phyloP scores from a whole-genome alignment of 1,284 basidiomycete genomes.

The Microbotryomycetes sp. region DNA sequence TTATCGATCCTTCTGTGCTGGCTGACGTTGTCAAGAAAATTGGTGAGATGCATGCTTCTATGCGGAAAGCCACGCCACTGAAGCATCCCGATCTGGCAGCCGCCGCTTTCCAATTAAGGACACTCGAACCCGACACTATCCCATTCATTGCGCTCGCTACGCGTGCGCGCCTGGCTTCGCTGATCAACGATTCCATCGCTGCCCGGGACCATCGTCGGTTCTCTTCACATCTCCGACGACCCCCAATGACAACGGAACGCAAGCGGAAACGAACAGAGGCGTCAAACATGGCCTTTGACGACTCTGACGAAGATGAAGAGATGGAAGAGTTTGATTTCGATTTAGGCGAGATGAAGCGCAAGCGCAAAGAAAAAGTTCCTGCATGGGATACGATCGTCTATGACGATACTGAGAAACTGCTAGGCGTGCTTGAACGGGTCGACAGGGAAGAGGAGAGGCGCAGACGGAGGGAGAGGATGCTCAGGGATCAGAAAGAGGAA shows the following conservation, averaged over 20 bases:
- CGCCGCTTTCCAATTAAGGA: conserved; percentile 34
- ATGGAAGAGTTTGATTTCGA: neutral
- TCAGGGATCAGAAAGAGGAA: conserved; percentile 52
- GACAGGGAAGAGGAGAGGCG: conserved; percentile 73
- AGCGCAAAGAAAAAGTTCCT: conserved; percentile 41
- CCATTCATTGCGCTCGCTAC: conserved; percentile 59
- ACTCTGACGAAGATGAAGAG: conserved; percentile 7
- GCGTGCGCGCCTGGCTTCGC: conserved; percentile 61
- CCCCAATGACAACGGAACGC: conserved; percentile 46
- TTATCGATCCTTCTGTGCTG: conserved; percentile 31
- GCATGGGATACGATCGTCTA: conserved; percentile 72
- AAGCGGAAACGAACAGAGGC: conserved; percentile 13
- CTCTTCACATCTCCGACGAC: conserved; percentile 59
- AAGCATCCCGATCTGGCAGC: conserved; percentile 18
- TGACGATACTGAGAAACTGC: conserved; percentile 64
- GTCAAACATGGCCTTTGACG: conserved; percentile 6
- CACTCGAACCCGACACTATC: conserved; percentile 37
- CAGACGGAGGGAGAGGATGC: conserved; percentile 62
- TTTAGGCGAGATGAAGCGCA: neutral
- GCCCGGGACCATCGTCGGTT: conserved; percentile 59
- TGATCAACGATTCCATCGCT: conserved; percentile 60
- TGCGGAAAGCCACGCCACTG: neutral
- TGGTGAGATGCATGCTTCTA: conserved; percentile 10
- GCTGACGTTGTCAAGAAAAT: conserved; percentile 33
- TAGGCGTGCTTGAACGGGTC: conserved; percentile 60